Percentiles rank a stretch among this genome's conserved stretches.
Evolutionary conservation across 2,329 filamentous ascomycete genomes (phyloP).

Genomic region (Hypoxylon sp.): DNA sequence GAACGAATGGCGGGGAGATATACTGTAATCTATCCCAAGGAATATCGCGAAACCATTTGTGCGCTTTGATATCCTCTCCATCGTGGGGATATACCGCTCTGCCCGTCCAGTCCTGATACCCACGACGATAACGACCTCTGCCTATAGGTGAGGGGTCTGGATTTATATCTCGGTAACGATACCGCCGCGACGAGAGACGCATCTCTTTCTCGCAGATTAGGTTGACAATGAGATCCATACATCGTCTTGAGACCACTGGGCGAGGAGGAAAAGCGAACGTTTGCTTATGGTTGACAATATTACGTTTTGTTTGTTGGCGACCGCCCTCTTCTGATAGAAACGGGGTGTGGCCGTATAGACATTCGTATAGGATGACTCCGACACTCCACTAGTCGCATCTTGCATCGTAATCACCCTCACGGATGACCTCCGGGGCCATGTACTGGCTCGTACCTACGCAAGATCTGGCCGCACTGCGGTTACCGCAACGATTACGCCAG

Average conservation of each 20-base stretch:
- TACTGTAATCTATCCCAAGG: constrained; percentile 83
- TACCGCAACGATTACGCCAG: constrained; percentile 78
- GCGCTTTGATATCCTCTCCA: constrained; percentile 89
- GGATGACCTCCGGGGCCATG: constrained; percentile 95
- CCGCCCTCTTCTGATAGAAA: constrained; percentile 83
- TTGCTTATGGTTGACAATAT: constrained; percentile 81
- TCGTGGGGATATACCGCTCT: constrained; percentile 86
- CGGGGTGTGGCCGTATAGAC: constrained; percentile 90
- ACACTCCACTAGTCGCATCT: constrained; percentile 98
- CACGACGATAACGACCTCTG: constrained; percentile 47
- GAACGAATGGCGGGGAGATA: constrained; percentile 82
- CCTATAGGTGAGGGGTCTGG: constrained; percentile 42
- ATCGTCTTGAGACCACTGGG: constrained; percentile 76
- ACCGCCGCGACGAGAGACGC: constrained; percentile 82
- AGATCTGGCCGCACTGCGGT: constrained; percentile 82
- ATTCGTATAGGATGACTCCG: constrained; percentile 94
- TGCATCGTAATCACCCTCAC: constrained; percentile 86
- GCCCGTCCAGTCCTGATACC: constrained; percentile 54
- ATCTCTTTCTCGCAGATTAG: constrained; percentile 81
- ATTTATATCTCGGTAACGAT: constrained; percentile 74
- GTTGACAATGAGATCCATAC: constrained; percentile 81
- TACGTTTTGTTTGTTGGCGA: constrained; percentile 85
- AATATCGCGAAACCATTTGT: constrained; percentile 86
- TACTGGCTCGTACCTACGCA: constrained; percentile 97
- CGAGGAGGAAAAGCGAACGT: constrained; percentile 79